Evolutionary conservation across 2,329 filamentous ascomycete genomes (phyloP), one percentile per base, ranked within the genome.

Genomic region (Trichoderma koningiopsis): DNA sequence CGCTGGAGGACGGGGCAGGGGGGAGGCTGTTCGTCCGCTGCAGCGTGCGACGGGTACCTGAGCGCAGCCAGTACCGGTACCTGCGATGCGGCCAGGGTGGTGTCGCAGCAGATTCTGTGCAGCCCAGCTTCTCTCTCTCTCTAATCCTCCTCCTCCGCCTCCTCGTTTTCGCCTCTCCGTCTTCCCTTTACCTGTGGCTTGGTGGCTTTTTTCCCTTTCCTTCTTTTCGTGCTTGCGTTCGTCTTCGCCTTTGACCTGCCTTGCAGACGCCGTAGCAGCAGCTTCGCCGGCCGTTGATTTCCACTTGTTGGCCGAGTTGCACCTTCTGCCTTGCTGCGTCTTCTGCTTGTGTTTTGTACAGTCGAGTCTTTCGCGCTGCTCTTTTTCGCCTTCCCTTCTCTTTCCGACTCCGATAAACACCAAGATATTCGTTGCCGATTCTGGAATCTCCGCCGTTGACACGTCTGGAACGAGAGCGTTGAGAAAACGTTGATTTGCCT

Each of bases 401-500:
- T 43, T n/a, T 43, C 49, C 22, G 47, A 57, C 65, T 64, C 68
- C 70, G 69, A 71, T n/a, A 43, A 43, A 43, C 65, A 60, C 69
- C 69, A 27, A 43, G 19, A 59, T 43, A 31, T 67, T 49, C 33
- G 59, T 37, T 43, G 65, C 69, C 74, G 57, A 77, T 75, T 77
- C 76, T 73, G 77, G 76, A 47, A 62, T 73, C 70, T 72, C 76
- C 75, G 72, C 74, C 72, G 59, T 74, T 56, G 68, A 62, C 31
- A 72, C 76, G 76, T 77, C 76, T 77, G 76, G 76, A 70, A 77
- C 76, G 76, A 78, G 71, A 76, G 73, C 73, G 71, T 72, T 69
- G 63, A 73, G 70, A 75, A 73, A 35, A 22, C 63, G 63, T 53
- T 40, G n/a, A 52, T 72, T 43, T 73, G 37, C 68, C 37, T 33